A percentile compares a stretch with the other conserved stretches of the same genome.
Conservation (phyloP, 768 basidiomycete genomes). For the Tylopilus felleus region DNA sequence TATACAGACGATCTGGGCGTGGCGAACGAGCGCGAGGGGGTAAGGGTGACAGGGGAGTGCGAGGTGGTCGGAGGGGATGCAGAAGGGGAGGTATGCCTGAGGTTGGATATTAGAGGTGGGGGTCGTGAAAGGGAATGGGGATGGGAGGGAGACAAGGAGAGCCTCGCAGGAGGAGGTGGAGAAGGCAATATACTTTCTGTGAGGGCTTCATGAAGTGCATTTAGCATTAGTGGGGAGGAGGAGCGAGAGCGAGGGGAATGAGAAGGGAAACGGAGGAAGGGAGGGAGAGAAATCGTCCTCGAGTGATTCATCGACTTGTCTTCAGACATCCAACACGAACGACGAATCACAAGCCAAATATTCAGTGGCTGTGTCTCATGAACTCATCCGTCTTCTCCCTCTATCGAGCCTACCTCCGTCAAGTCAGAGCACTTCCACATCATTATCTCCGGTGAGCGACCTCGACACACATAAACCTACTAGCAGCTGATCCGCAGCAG, state of each 20-base stretch:
- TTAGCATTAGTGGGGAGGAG: slow-evolving; percentile 32
- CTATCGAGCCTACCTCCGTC: slow-evolving; percentile 40
- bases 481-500: slow-evolving; percentile 33
- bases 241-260: background rate
- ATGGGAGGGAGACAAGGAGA: slow-evolving; percentile 36
- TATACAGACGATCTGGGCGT: slow-evolving; percentile 29
- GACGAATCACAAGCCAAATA: slow-evolving; percentile 3
- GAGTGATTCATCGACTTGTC: background rate
- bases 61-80: slow-evolving; percentile 48
- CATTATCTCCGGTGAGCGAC: slow-evolving; percentile 42
- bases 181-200: slow-evolving; percentile 38
- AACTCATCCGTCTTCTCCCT: slow-evolving; percentile 22
- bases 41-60: slow-evolving; percentile 10
- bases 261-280: slow-evolving; percentile 18
- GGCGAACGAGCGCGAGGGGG: slow-evolving; percentile 17
- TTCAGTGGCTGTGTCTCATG: slow-evolving; percentile 19
- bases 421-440: slow-evolving; percentile 43
- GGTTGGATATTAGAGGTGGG: slow-evolving; percentile 51
- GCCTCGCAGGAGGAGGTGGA: slow-evolving; percentile 42
- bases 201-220: slow-evolving; percentile 45
- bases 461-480: background rate
- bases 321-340: slow-evolving; percentile 8
- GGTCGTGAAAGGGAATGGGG: slow-evolving; percentile 37
- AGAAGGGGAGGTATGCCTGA: slow-evolving; percentile 62
- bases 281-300: slow-evolving; percentile 16